These are phyloP conservation scores for Hypoxylon sp. DNA, from an alignment of 2,329 filamentous ascomycete species.

Conservation along the genomic window DNA sequence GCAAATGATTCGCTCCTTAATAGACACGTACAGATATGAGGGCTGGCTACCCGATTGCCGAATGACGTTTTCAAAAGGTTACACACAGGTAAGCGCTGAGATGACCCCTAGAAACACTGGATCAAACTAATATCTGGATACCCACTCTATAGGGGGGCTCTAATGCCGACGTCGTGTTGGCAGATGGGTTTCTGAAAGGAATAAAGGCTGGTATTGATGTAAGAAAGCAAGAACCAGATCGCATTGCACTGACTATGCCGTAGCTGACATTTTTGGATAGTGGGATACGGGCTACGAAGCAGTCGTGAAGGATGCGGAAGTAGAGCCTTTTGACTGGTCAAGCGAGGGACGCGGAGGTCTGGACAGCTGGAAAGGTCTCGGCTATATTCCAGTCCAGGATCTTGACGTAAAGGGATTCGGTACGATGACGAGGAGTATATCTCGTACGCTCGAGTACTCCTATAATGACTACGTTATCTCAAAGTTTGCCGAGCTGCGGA, in stretches of 20 bases:
- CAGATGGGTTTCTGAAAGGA: constrained; percentile 77
- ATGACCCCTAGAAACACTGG: background rate
- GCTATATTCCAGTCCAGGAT: constrained; percentile 79
- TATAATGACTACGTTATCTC: constrained; percentile 82
- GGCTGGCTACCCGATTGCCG: constrained; percentile 82
- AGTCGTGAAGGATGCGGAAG: constrained; percentile 78
- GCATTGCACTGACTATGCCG: background rate
- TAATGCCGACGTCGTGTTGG: constrained; percentile 78
- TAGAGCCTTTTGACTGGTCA: constrained; percentile 77
- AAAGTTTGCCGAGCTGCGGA: constrained; percentile 70
- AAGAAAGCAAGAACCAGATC: constrained; percentile 9
- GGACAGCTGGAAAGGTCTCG: constrained; percentile 76
- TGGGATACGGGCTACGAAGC: constrained; percentile 79
- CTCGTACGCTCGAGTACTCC: constrained; percentile 80
- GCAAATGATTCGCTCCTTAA: constrained; percentile 76
- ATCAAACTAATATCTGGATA: constrained; percentile 26
- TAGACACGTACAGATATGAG: constrained; percentile 77
- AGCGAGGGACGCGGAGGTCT: constrained; percentile 78
- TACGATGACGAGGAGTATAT: constrained; percentile 77
- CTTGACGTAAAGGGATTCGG: constrained; percentile 76
- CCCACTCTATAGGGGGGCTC: constrained; percentile 75
- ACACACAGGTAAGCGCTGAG: constrained; percentile 65
- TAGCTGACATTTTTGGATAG: constrained; percentile 52
- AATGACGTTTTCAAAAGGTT: constrained; percentile 81
- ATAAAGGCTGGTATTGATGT: constrained; percentile 68